Percentiles rank a stretch among this genome's conserved stretches.
Conservation (phyloP, 2,329 filamentous ascomycete species). For the Alternaria sp. region DNA sequence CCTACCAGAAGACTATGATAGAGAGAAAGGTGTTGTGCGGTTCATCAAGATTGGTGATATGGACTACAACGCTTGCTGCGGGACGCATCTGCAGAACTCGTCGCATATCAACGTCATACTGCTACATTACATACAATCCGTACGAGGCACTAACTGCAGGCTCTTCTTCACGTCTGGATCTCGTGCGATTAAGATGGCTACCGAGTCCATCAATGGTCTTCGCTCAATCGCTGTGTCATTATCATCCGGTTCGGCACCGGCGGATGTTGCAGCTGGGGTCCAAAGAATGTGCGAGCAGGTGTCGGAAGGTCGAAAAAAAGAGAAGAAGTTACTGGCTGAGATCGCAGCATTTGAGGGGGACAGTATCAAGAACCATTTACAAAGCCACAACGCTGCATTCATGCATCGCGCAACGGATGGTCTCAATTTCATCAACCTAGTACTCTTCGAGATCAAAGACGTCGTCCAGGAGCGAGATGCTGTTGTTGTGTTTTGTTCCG, state of each 20-base stretch:
- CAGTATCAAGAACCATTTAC: slow-evolving; percentile 32
- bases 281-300: slow-evolving; percentile 36
- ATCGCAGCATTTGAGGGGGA: slow-evolving; percentile 41
- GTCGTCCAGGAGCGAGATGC: slow-evolving; percentile 30
- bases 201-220: slow-evolving; percentile 37
- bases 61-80: slow-evolving; percentile 49
- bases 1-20: slow-evolving; percentile 44
- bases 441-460: slow-evolving; percentile 41
- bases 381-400: slow-evolving; percentile 28
- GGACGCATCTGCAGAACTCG: slow-evolving; percentile 47
- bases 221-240: slow-evolving; percentile 40
- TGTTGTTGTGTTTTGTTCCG: slow-evolving; percentile 41
- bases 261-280: slow-evolving; percentile 37
- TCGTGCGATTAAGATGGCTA: slow-evolving; percentile 42
- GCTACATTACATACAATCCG: slow-evolving; percentile 43
- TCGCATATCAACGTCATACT: slow-evolving; percentile 43
- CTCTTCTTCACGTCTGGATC: slow-evolving; percentile 45
- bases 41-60: slow-evolving; percentile 47
- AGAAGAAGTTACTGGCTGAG: slow-evolving; percentile 42
- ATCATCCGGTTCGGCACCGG: slow-evolving; percentile 32
- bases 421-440: slow-evolving; percentile 43
- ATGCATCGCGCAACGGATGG: slow-evolving; percentile 41
- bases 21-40: slow-evolving; percentile 43
- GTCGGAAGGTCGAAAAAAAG: slow-evolving; percentile 36
- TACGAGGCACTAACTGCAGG: slow-evolving; percentile 44